Evolutionary conservation across 495 filamentous ascomycete species (phyloP).

Genomic region (Pseudomonodictys pantanalensis): DNA sequence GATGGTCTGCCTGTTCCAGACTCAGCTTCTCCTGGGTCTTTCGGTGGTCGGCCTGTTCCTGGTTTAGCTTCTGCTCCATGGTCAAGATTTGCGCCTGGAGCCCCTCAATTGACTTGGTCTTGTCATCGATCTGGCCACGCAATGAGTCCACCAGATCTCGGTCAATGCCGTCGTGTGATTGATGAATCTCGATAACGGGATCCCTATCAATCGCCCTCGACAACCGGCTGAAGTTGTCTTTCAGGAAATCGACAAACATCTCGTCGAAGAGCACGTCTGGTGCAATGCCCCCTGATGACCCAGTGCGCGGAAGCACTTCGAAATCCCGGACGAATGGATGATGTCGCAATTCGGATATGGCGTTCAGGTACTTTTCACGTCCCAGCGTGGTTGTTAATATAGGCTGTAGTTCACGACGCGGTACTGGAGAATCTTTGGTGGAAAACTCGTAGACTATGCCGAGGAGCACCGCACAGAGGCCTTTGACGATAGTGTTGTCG

Average conservation of each 20-base stretch:
- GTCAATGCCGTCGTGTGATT: slow-evolving; percentile 45
- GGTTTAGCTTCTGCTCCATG: slow-evolving; percentile 67
- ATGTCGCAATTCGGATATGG: slow-evolving; percentile 71
- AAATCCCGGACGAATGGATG: slow-evolving; percentile 87
- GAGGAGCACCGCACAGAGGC: slow-evolving; percentile 76
- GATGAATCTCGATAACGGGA: slow-evolving; percentile 73
- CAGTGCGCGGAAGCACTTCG: slow-evolving; percentile 74
- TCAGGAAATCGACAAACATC: slow-evolving; percentile 88
- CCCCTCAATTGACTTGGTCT: slow-evolving; percentile 64
- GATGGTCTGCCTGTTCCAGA: slow-evolving; percentile 74
- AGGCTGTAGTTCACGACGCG: slow-evolving; percentile 75
- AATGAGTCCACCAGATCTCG: slow-evolving; percentile 66
- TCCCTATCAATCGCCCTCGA: slow-evolving; percentile 86
- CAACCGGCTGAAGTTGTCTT: slow-evolving; percentile 89
- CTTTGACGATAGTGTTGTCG: slow-evolving; percentile 66
- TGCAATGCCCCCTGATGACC: slow-evolving; percentile 57
- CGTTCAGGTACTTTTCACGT: slow-evolving; percentile 84
- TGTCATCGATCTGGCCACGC: slow-evolving; percentile 71
- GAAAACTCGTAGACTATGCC: slow-evolving; percentile 96
- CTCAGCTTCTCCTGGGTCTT: slow-evolving; percentile 72
- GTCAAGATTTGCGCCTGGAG: slow-evolving; percentile 63
- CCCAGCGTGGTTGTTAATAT: slow-evolving; percentile 77
- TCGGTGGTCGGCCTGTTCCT: slow-evolving; percentile 72
- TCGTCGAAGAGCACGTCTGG: slow-evolving; percentile 85
- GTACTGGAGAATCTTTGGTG: slow-evolving; percentile 90